Percentiles rank a stretch among this genome's conserved stretches.
Evolutionary conservation across 2,329 filamentous ascomycete genomes (phyloP).

Genomic region (Falciphora oryzae): DNA sequence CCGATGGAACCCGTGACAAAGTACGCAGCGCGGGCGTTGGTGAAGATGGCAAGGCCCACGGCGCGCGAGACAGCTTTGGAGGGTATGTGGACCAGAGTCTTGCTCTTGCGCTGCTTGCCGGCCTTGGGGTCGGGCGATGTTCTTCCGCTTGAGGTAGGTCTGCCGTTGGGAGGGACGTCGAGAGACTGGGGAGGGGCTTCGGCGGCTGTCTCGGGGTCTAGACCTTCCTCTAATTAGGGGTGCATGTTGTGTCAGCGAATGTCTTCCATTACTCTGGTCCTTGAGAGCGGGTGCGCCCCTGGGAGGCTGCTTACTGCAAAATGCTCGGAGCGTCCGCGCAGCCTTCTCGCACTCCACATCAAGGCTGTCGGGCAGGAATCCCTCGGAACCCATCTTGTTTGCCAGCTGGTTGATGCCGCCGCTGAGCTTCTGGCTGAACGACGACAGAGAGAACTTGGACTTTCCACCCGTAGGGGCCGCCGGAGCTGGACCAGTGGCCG

Average conservation of each 20-base stretch:
- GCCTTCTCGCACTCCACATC: constrained; percentile 92
- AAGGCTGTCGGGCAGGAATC: constrained; percentile 78
- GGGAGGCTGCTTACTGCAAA: constrained; percentile 61
- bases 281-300: too few relatives aligned
- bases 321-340: constrained; percentile 73
- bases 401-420: constrained; percentile 74
- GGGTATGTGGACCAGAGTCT: constrained; percentile 48
- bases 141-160: neutral
- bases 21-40: constrained; percentile 53
- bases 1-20: constrained; percentile 53
- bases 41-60: constrained; percentile 66
- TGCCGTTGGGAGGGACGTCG: constrained; percentile 11
- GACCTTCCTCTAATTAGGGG: constrained; percentile 40
- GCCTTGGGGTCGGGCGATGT: neutral
- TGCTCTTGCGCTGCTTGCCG: constrained; percentile 28
- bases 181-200: constrained; percentile 20
- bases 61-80: constrained; percentile 57
- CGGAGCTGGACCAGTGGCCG: neutral
- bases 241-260: neutral
- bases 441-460: constrained; percentile 17
- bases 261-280: neutral
- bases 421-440: constrained; percentile 44
- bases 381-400: constrained; percentile 76
- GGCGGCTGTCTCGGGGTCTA: constrained; percentile 34
- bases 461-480: neutral